Percentiles rank a stretch among this genome's conserved stretches.
Evolutionary conservation across 495 filamentous ascomycete species (phyloP).

Genomic region (Aspergillus indologenus): DNA sequence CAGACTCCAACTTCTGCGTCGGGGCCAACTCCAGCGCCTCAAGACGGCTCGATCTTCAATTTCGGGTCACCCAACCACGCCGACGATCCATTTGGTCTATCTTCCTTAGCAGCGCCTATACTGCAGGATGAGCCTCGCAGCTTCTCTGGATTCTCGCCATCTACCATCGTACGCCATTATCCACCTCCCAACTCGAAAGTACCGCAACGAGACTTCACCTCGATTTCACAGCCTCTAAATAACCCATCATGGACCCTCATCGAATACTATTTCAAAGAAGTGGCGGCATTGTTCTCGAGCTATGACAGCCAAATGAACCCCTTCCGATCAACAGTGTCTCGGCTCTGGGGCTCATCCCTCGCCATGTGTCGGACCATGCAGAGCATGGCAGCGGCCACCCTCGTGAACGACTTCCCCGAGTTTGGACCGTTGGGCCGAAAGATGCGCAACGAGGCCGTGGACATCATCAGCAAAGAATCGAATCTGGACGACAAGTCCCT

Average conservation of each 20-base stretch:
- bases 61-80: conserved; percentile 26
- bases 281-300: conserved; percentile 54
- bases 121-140: conserved; percentile 21
- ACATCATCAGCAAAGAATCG: conserved; percentile 45
- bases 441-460: conserved; percentile 51
- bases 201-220: conserved; percentile 27
- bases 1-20: conserved; percentile 19
- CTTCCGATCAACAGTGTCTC: conserved; percentile 53
- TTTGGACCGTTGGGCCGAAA: conserved; percentile 49
- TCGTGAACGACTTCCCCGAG: conserved; percentile 55
- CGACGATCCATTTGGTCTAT: conserved; percentile 30
- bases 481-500: conserved; percentile 48
- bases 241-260: conserved; percentile 53
- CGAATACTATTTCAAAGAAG: conserved; percentile 60
- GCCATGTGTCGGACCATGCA: conserved; percentile 59
- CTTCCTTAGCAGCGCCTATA: conserved; percentile 25
- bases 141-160: conserved; percentile 36
- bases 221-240: conserved; percentile 39
- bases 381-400: conserved; percentile 59
- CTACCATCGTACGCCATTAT: conserved; percentile 39
- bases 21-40: conserved; percentile 13
- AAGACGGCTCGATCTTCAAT: conserved; percentile 24
- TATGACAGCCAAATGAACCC: conserved; percentile 59
- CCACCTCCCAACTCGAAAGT: conserved; percentile 25
- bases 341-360: conserved; percentile 53